phyloP scores from a whole-genome alignment of 2,329 filamentous ascomycete genomes.

The Trichoderma sp. region DNA sequence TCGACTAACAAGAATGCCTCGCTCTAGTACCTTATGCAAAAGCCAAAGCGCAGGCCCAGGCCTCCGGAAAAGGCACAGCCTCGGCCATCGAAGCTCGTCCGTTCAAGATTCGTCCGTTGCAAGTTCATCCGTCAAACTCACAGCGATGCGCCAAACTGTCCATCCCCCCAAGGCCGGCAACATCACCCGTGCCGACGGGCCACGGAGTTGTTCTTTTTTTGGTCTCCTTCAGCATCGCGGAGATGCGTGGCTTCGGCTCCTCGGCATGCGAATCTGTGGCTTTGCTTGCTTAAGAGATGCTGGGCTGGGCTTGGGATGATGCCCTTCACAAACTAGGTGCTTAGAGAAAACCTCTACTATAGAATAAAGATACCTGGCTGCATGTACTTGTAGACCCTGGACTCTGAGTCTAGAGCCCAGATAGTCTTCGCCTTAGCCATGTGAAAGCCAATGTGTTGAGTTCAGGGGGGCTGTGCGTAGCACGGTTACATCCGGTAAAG shows the following conservation, averaged over 20 bases:
- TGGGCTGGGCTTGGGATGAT: background rate
- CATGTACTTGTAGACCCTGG: too few relatives aligned
- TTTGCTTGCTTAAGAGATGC: background rate
- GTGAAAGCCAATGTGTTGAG: background rate
- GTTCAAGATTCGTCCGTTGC: too few relatives aligned
- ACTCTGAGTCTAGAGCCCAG: background rate
- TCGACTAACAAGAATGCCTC: background rate
- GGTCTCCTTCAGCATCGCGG: background rate
- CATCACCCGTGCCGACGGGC: conserved; percentile 20
- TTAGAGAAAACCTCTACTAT: background rate
- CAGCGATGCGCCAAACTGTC: background rate
- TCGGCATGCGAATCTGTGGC: conserved; percentile 12
- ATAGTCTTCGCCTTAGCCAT: background rate
- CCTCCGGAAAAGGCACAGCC: too few relatives aligned
- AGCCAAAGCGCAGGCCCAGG: background rate
- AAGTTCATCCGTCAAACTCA: too few relatives aligned
- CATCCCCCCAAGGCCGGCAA: background rate
- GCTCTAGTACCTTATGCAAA: too few relatives aligned
- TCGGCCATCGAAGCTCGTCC: too few relatives aligned
- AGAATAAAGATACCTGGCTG: too few relatives aligned
- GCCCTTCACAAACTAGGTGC: background rate
- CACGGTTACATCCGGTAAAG: too few relatives aligned
- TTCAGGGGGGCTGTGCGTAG: too few relatives aligned
- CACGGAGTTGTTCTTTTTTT: too few relatives aligned
- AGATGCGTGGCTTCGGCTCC: background rate